Evolutionary conservation across 1,139 yeast genomes (phyloP).

Genomic region (Yamadazyma pseudoaaseri): DNA sequence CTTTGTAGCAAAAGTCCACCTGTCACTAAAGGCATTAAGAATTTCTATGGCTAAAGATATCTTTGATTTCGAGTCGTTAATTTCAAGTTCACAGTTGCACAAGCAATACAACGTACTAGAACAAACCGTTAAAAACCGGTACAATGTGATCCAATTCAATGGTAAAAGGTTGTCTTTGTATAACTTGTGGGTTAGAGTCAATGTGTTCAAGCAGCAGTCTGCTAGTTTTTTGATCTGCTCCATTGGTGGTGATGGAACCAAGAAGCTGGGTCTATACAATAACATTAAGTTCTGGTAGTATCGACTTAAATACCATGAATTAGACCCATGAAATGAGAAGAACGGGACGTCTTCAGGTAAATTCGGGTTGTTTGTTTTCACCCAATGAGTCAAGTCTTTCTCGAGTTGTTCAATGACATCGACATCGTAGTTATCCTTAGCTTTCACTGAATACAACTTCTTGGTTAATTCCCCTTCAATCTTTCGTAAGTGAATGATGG

Average conservation of each 20-base stretch:
- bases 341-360: constrained; percentile 7
- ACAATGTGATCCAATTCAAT: no score
- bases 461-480: constrained; percentile 43
- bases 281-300: constrained; percentile 44
- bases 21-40: constrained; percentile 41
- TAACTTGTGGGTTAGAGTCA: no score
- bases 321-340: constrained; percentile 36
- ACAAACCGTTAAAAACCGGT: no score
- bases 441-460: constrained; percentile 37
- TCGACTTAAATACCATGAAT: constrained; percentile 46
- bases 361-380: constrained; percentile 8
- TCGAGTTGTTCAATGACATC: constrained; percentile 28
- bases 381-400: constrained; percentile 42
- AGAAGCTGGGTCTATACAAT: no score
- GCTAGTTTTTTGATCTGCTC: no score
- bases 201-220: no score
- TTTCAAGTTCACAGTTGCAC: constrained; percentile 44
- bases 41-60: constrained; percentile 45
- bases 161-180: no score
- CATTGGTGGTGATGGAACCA: no score
- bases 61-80: constrained; percentile 42
- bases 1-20: constrained; percentile 46
- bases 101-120: no score
- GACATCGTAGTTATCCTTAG: constrained; percentile 13
- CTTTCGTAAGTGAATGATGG: constrained; percentile 37